Evolutionary conservation across 805 yeast genomes (phyloP).

Genomic region (Yamadazyma kitorensis): DNA sequence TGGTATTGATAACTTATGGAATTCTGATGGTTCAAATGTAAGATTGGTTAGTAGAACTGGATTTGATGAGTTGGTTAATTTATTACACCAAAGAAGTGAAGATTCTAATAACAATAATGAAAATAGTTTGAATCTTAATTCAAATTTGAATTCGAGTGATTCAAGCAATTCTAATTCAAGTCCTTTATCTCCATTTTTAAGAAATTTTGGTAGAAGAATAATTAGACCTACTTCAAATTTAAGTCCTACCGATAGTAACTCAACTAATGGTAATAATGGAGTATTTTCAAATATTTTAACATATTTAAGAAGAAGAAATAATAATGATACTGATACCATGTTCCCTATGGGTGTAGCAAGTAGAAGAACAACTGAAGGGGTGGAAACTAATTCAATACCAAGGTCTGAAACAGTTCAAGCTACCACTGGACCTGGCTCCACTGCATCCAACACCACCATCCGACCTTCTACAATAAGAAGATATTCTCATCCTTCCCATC

Average conservation of each 20-base stretch:
- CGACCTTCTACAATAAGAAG: too few relatives aligned
- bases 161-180: too few relatives aligned
- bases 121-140: too few relatives aligned
- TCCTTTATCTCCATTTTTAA: too few relatives aligned
- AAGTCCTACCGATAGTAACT: too few relatives aligned
- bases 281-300: slow-evolving; percentile 19
- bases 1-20: slow-evolving; percentile 9
- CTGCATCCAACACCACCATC: background rate
- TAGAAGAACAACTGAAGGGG: slow-evolving; percentile 45
- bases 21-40: slow-evolving; percentile 7
- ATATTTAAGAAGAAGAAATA: slow-evolving; percentile 17
- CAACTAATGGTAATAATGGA: slow-evolving; percentile 1
- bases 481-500: too few relatives aligned
- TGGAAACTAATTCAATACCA: slow-evolving; percentile 28
- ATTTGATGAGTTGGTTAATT: slow-evolving; percentile 7
- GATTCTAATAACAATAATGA: too few relatives aligned
- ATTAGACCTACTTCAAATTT: background rate
- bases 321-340: slow-evolving; percentile 9
- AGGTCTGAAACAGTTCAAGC: slow-evolving; percentile 2
- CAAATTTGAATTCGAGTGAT: too few relatives aligned
- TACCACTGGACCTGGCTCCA: background rate
- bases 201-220: slow-evolving; percentile 1
- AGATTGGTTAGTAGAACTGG: slow-evolving; percentile 10
- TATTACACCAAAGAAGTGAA: slow-evolving; percentile 3
- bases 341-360: slow-evolving; percentile 51